Conservation (phyloP, 169 alveolate genomes). For the Plasmodium sp. region DNA sequence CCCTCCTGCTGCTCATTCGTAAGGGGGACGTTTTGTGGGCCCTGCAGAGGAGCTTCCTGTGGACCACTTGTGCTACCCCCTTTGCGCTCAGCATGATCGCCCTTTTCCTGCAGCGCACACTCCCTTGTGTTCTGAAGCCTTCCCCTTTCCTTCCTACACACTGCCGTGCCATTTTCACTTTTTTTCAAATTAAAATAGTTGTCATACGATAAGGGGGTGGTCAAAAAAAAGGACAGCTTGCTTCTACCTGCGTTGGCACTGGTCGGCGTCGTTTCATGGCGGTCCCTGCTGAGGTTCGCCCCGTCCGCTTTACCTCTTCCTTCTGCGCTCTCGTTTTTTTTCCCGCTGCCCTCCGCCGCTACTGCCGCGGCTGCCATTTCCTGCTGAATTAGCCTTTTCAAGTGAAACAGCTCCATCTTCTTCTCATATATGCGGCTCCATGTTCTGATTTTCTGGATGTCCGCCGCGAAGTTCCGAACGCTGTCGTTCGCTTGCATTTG, state of each 20-base stretch:
- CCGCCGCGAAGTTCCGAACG: conserved; percentile 12
- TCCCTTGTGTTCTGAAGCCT: neutral
- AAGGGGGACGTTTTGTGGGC: neutral
- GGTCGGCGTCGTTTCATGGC: neutral
- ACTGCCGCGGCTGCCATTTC: conserved; percentile 19
- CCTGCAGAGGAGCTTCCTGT: neutral
- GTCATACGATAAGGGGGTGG: conserved; percentile 15
- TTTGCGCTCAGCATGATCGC: neutral
- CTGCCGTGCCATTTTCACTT: neutral
- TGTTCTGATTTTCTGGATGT: conserved; percentile 30
- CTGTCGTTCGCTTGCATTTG: conserved; percentile 7
- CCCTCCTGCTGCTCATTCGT: neutral
- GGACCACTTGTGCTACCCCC: neutral
- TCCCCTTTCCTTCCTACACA: neutral
- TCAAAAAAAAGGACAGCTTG: conserved; percentile 38
- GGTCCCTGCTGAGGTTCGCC: neutral
- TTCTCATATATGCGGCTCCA: conserved; percentile 44
- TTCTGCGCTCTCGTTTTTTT: neutral
- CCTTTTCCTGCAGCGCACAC: neutral
- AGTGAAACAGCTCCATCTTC: conserved; percentile 6
- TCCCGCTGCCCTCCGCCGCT: neutral
- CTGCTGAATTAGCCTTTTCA: conserved; percentile 35
- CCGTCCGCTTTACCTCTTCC: neutral
- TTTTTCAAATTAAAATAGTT: conserved; percentile 31
- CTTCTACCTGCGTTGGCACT: neutral